These are phyloP conservation scores for Carex parvula DNA, from an alignment of 176 grass and related monocot genomes.

Conservation along the genomic window DNA sequence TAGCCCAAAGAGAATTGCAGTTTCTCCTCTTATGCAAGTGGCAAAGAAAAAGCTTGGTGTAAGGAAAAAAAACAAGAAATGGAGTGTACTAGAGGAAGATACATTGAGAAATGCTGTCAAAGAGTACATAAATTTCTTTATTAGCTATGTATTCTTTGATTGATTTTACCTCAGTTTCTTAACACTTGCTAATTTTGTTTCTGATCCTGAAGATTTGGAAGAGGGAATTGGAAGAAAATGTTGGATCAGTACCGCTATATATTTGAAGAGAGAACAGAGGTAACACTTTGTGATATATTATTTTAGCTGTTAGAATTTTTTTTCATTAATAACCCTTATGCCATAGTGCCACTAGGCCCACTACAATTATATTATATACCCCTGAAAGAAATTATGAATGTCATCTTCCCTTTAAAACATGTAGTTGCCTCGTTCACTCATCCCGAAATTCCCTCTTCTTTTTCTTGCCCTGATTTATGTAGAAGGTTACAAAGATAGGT, in stretches of 20 bases:
- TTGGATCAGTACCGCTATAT: background rate
- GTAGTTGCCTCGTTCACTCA: background rate
- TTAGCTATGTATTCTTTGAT: background rate
- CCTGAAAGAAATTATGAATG: background rate
- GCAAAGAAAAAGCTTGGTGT: background rate
- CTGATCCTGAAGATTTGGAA: slow-evolving; percentile 24
- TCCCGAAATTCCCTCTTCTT: background rate
- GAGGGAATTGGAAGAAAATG: slow-evolving; percentile 38
- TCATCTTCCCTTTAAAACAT: background rate
- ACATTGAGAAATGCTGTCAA: slow-evolving; percentile 32
- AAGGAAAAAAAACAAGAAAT: slow-evolving; percentile 25
- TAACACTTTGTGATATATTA: slow-evolving; percentile 7
- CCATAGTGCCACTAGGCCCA: background rate
- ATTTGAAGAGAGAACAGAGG: slow-evolving; percentile 36
- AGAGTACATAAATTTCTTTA: slow-evolving; percentile 26
- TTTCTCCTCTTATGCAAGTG: slow-evolving; percentile 26
- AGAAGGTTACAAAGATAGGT: too few relatives aligned
- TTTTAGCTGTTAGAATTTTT: background rate
- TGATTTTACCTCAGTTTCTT: background rate
- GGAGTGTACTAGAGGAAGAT: slow-evolving; percentile 35
- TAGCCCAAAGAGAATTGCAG: background rate
- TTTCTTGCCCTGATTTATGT: background rate
- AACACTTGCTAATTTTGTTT: background rate
- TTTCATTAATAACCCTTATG: background rate
- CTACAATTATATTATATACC: background rate